These are phyloP conservation scores for Evansstolkia leycettana DNA, from an alignment of 495 filamentous ascomycete species.

Conservation along the genomic window DNA sequence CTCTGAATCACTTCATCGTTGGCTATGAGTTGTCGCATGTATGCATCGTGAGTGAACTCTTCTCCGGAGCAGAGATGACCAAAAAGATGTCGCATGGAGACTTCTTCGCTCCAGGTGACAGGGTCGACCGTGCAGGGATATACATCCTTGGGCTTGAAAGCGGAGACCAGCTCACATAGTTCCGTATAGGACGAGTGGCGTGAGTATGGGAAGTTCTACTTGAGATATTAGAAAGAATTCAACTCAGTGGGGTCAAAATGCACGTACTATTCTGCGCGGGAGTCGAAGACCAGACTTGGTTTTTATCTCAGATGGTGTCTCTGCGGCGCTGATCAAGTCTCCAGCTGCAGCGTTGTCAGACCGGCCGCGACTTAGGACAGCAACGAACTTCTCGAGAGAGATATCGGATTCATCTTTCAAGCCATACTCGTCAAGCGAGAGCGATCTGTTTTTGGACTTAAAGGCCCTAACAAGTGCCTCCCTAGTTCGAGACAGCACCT, in stretches of 20 bases:
- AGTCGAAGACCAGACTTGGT: constrained; percentile 2
- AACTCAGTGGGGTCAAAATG: background rate
- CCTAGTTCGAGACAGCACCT: constrained; percentile 19
- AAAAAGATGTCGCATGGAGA: constrained; percentile 57
- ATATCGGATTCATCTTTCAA: constrained; percentile 29
- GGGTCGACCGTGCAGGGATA: constrained; percentile 73
- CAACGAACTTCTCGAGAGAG: constrained; percentile 29
- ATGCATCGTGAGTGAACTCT: constrained; percentile 51
- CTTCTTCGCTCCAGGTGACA: constrained; percentile 44
- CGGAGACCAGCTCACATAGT: constrained; percentile 54
- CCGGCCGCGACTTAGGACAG: constrained; percentile 18
- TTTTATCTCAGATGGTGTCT: background rate
- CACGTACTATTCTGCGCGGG: constrained; percentile 14
- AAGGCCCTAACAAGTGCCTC: constrained; percentile 21
- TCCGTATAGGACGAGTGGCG: constrained; percentile 82
- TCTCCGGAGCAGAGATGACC: constrained; percentile 51
- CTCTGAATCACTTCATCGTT: constrained; percentile 9
- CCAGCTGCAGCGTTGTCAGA: background rate
- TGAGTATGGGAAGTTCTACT: constrained; percentile 66
- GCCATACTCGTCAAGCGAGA: constrained; percentile 31
- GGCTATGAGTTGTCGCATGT: constrained; percentile 37
- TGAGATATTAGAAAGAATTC: constrained; percentile 1
- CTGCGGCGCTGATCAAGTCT: background rate
- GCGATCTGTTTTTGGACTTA: constrained; percentile 18
- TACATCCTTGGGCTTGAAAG: constrained; percentile 64